Evolutionary conservation across 164 flowering plant species (phyloP).

Genomic region (Pachysandra terminalis): DNA sequence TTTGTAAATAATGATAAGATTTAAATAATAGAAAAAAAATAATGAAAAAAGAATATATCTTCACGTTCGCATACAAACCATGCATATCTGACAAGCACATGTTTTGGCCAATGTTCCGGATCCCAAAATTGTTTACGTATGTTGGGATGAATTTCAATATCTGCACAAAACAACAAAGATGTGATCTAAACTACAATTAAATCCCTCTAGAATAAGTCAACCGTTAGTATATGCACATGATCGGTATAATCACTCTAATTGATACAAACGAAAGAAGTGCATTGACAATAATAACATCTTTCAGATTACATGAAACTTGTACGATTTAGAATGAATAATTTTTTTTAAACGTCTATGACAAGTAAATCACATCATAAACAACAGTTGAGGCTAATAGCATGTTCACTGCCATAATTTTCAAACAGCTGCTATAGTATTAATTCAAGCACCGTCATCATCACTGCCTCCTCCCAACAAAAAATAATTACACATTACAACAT

Average conservation of each 20-base stretch:
- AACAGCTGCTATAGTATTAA: not conserved
- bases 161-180: conserved; percentile 35
- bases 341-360: not conserved
- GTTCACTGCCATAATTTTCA: not conserved
- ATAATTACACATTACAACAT: not conserved
- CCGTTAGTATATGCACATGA: not conserved
- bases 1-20: no score
- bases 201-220: not conserved
- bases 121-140: conserved; percentile 82
- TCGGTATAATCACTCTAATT: not conserved
- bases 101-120: conserved; percentile 89
- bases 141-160: conserved; percentile 78
- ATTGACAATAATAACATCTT: not conserved
- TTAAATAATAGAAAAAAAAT: no score
- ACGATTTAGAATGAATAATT: not conserved
- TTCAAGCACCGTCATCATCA: no score
- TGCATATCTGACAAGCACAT: conserved; percentile 90
- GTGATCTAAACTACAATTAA: not conserved
- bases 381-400: not conserved
- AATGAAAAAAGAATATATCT: no score
- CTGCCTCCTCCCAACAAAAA: no score
- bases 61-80: conserved; percentile 45
- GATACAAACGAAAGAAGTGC: not conserved
- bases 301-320: not conserved
- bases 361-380: not conserved